Evolutionary conservation across 2,329 filamentous ascomycete genomes (phyloP), one percentile per base, ranked within the genome.

Genomic region (Chaetomium sp.): DNA sequence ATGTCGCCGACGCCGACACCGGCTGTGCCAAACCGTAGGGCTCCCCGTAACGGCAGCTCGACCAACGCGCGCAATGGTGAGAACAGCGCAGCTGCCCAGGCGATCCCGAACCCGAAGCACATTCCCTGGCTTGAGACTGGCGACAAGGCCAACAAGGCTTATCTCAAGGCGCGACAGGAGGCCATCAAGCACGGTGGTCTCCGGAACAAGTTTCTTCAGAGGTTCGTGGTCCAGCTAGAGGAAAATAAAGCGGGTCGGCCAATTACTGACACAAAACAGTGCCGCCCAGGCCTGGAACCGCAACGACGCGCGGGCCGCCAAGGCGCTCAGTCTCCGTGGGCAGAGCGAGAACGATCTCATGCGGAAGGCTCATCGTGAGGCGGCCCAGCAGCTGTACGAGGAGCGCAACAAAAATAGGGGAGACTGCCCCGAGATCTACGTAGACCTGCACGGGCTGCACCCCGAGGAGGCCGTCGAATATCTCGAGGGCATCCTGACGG

Each of bases 231-330:
- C 16, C 23, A 1, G 29, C 38, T 12, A 8, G 23, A 8, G 23
- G 5, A 9, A 2, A 4, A 31, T 19, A 6, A 8, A n/a, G 16
- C 38, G 8, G 5, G 5, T 21, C 21, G 33, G 38, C 0, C 7
- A 25, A 8, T 10, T 58, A 33, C 66, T 72, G 51, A 71, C 62
- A 65, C 50, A 21, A 9, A 16, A 49, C 29, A 96, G 93, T 77
- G 95, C 95, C 70, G 94, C 94, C 9, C 94, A 98, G 83, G 95
- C 95, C 25, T 99, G 95, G 94, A 97, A 98, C 75, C 90, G 95
- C 64, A 98, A 97, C 73, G 95, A 99, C 76, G 94, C 95, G 49
- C 89, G 95, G 67, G 94, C 95, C 21, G 95, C 95, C 66, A 98
- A 98, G 80, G 94, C 94, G 35, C 85, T 98, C 57, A 97, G 92